Evolutionary conservation across 441 rosid genomes (phyloP).

Genomic region (Adansonia rubrostipa): DNA sequence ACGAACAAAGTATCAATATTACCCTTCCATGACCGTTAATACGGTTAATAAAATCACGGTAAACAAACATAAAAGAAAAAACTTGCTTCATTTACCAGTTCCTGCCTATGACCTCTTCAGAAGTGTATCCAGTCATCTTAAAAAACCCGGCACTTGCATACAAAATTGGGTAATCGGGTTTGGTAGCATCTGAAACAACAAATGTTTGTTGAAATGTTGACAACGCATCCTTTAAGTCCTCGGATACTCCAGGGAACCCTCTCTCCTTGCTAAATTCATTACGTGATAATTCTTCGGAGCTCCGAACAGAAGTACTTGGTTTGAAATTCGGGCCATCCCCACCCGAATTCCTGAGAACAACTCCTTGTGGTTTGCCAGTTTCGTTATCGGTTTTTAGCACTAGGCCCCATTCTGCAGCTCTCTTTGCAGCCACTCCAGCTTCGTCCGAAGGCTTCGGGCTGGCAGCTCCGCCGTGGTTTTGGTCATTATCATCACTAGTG

Average conservation of each 20-base stretch:
- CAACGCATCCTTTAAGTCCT: constrained; percentile 76
- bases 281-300: constrained; percentile 71
- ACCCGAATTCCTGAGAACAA: constrained; percentile 71
- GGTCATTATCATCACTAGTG: not conserved
- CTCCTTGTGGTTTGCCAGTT: constrained; percentile 90
- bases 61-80: not conserved
- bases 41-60: not conserved
- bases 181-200: constrained; percentile 94
- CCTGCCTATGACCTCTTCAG: constrained; percentile 90
- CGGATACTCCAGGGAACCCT: constrained; percentile 74
- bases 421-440: constrained; percentile 64
- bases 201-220: constrained; percentile 93
- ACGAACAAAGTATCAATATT: constrained; percentile 12
- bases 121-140: constrained; percentile 93
- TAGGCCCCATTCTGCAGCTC: constrained; percentile 99
- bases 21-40: constrained; percentile 25
- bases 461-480: constrained; percentile 15
- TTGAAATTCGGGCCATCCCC: constrained; percentile 61
- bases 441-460: constrained; percentile 36
- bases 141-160: constrained; percentile 98
- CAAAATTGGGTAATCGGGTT: constrained; percentile 84
- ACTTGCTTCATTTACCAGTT: constrained; percentile 42
- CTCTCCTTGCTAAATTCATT: constrained; percentile 57
- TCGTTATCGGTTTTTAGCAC: constrained; percentile 77
- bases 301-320: constrained; percentile 58